Conservation (phyloP, 2,329 filamentous ascomycete species). For the Beauveria medogensis region DNA sequence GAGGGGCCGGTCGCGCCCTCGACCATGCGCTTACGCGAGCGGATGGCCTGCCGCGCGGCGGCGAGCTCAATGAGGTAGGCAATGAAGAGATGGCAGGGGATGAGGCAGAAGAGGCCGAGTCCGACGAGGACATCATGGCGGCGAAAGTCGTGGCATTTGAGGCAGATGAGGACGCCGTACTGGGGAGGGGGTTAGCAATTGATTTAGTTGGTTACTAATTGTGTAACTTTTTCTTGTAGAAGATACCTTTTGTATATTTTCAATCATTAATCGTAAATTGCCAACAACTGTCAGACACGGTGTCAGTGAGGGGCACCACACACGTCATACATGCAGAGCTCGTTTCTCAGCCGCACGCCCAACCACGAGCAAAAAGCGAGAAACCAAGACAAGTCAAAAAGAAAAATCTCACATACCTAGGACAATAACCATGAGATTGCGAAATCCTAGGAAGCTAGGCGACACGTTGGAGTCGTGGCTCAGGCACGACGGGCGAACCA, state of each 20-base stretch:
- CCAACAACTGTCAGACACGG: conserved; percentile 60
- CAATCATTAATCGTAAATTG: conserved; percentile 88
- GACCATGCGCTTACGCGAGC: conserved; percentile 48
- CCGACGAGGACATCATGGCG: conserved; percentile 70
- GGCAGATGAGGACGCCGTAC: conserved; percentile 92
- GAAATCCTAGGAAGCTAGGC: conserved; percentile 86
- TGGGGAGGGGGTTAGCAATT: conserved; percentile 25
- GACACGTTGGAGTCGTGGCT: conserved; percentile 69
- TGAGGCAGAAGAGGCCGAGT: conserved; percentile 70
- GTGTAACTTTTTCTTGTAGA: not conserved
- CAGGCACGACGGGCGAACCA: conserved; percentile 66
- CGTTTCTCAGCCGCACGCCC: not conserved
- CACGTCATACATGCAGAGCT: conserved; percentile 1
- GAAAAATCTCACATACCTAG: conserved; percentile 48
- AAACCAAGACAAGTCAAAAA: not conserved
- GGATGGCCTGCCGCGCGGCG: conserved; percentile 71
- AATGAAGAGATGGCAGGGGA: conserved; percentile 83
- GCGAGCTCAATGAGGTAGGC: conserved; percentile 84
- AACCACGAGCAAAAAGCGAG: not conserved
- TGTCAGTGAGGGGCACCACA: conserved; percentile 12
- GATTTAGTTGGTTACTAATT: not conserved
- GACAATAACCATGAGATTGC: conserved; percentile 93
- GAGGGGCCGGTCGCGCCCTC: conserved; percentile 41
- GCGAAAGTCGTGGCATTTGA: conserved; percentile 82
- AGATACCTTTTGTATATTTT: conserved; percentile 85